These are phyloP conservation scores for Eutypa lata DNA, from an alignment of 2,329 filamentous ascomycete genomes.

Conservation along the genomic window DNA sequence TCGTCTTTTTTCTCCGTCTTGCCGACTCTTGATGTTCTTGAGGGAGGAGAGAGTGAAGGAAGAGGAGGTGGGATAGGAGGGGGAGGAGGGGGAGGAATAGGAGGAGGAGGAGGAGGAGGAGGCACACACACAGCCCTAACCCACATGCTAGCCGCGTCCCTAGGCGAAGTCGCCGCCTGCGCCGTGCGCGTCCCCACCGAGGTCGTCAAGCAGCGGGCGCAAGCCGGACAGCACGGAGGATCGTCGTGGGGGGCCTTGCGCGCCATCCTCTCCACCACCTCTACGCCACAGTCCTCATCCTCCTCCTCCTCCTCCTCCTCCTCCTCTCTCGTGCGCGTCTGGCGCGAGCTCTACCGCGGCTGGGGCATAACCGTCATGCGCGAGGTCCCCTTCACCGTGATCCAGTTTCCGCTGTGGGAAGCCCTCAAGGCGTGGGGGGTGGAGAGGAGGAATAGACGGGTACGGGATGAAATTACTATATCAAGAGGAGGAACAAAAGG, in stretches of 20 bases:
- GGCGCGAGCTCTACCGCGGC: slow-evolving; percentile 84
- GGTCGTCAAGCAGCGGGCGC: slow-evolving; percentile 94
- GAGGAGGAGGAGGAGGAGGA: too few species aligned
- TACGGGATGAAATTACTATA: too few species aligned
- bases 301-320: too few species aligned
- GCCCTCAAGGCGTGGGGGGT: slow-evolving; percentile 73
- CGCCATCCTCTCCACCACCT: slow-evolving; percentile 65
- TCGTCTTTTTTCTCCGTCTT: too few species aligned
- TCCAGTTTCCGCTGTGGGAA: slow-evolving; percentile 98
- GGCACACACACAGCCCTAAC: too few species aligned
- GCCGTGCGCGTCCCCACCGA: slow-evolving; percentile 91
- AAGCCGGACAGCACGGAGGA: slow-evolving; percentile 78
- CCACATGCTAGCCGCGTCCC: slow-evolving; percentile 81
- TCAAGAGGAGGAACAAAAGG: slow-evolving; percentile 22
- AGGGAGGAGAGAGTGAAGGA: too few species aligned
- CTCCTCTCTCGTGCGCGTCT: slow-evolving; percentile 46
- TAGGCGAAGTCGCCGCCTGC: slow-evolving; percentile 91
- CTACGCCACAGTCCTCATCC: too few species aligned
- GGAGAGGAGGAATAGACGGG: slow-evolving; percentile 22
- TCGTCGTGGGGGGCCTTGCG: slow-evolving; percentile 64
- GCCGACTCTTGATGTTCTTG: too few species aligned
- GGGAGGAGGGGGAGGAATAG: too few species aligned
- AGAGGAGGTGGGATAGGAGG: too few species aligned
- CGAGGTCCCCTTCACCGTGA: slow-evolving; percentile 94
- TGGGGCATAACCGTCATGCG: slow-evolving; percentile 91